These are phyloP conservation scores for Sugiyamaella pinicola DNA, from an alignment of 1,139 yeast species.

Conservation along the genomic window DNA sequence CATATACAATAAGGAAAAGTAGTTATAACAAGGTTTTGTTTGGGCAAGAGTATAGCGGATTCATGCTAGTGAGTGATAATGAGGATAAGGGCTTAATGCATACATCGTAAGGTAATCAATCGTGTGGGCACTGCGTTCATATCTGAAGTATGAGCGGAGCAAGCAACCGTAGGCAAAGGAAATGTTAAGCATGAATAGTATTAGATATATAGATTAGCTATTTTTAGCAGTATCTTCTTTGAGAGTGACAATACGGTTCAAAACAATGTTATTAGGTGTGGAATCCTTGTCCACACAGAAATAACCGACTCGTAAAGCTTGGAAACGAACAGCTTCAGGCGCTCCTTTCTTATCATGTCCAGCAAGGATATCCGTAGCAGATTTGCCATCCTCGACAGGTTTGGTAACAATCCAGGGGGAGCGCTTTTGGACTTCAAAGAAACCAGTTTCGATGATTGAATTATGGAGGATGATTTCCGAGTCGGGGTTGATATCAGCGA, in stretches of 20 bases:
- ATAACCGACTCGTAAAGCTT: constrained; percentile 95
- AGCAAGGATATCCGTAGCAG: constrained; percentile 39
- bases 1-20: background rate
- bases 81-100: no score
- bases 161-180: no score
- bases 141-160: no score
- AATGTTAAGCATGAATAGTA: no score
- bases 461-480: constrained; percentile 68
- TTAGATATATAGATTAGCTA: constrained; percentile 6
- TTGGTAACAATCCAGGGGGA: constrained; percentile 76
- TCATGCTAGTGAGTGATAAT: no score
- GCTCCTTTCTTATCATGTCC: constrained; percentile 63
- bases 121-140: no score
- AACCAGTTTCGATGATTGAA: constrained; percentile 80
- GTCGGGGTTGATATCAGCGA: constrained; percentile 77
- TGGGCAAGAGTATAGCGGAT: no score
- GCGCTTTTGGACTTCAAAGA: constrained; percentile 63
- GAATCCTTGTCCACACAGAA: constrained; percentile 89
- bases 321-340: constrained; percentile 91
- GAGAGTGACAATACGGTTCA: constrained; percentile 87
- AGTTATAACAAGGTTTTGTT: no score
- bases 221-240: constrained; percentile 59
- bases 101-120: no score
- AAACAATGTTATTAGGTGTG: constrained; percentile 57
- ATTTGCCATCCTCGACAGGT: constrained; percentile 28